Evolutionary conservation across 306 rosid genomes (phyloP), one percentile per base, ranked within the genome.

Genomic region (Citrullus amarus): DNA sequence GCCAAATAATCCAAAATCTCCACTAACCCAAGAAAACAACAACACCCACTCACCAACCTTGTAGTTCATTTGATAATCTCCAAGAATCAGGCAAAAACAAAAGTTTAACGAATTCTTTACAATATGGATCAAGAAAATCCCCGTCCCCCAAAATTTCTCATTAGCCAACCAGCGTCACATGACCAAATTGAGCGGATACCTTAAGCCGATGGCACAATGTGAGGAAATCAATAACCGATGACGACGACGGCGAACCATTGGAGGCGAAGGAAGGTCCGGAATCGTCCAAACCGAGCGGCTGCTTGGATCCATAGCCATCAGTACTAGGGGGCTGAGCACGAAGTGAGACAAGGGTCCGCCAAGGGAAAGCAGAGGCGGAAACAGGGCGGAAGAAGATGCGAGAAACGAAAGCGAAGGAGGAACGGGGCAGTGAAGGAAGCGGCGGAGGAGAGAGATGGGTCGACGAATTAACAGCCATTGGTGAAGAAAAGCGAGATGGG

Each of bases 151-250:
- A 13, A 68, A 56, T 55, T 53, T 78, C 74, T 46, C 58, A 66
- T 22, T 38, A 82, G 79, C 51, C 75, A 81, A 81, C 44, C 77
- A 36, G 58, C 30, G 56, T 18, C 30, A 65, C 22, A 69, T 51
- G 70, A 6, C 50, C 74, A 79, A 32, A 46, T 54, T 68, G 16
- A 9, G 17, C 15, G 11, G 22, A 70, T 84, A 88, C 97, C 98
- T 94, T 94, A 65, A 94, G 98, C 10, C 87, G 80, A 69, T 85
- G 85, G 39, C 96, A 92, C 88, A 94, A 85, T 58, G 98, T 94
- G 72, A 94, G 96, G 84, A 94, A 94, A 90, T 94, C 96, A 32
- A 93, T 86, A 3, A 84, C 91, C 32, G 91, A 73, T 3, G 95
- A 85, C 3, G 95, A 59, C 8, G 88, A 66, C 0, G 87, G 78